A percentile compares a stretch with the other conserved stretches of the same genome.
Evolutionary conservation across 495 filamentous ascomycete species (phyloP).

Genomic region (Aspergillus haitiensis): DNA sequence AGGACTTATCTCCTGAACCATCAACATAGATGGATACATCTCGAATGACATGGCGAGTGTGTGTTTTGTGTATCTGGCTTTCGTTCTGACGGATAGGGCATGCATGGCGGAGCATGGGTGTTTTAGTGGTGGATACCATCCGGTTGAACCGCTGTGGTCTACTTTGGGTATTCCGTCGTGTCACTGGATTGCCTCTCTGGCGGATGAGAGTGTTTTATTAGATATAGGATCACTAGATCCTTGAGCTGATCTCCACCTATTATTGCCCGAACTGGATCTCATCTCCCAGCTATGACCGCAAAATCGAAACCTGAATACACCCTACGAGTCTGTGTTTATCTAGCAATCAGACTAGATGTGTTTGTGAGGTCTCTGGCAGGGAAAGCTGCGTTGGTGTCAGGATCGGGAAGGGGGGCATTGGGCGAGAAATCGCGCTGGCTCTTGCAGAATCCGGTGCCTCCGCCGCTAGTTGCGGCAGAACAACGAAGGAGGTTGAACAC

Average conservation of each 20-base stretch:
- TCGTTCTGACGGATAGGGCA: too few relatives aligned
- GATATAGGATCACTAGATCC: too few relatives aligned
- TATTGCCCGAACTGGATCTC: background rate
- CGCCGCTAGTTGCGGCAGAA: background rate
- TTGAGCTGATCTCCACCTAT: background rate
- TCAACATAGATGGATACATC: too few relatives aligned
- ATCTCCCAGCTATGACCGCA: background rate
- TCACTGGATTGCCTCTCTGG: background rate
- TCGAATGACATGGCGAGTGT: conserved; percentile 17
- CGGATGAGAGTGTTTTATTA: too few relatives aligned
- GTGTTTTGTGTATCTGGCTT: background rate
- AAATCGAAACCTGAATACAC: background rate
- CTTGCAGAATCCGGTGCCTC: background rate
- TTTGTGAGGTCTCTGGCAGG: background rate
- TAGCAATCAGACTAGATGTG: background rate
- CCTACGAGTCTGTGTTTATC: background rate
- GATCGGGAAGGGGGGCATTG: background rate
- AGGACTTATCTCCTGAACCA: too few relatives aligned
- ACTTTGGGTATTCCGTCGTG: background rate
- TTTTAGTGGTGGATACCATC: too few relatives aligned
- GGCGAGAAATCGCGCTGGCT: background rate
- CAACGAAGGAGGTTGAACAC: background rate
- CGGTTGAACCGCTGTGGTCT: background rate
- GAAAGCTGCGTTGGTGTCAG: background rate
- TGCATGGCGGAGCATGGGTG: too few relatives aligned